Evolutionary conservation across 306 rosid species (phyloP), one percentile per base, ranked within the genome.

Genomic region (Oemleria cerasiformis): DNA sequence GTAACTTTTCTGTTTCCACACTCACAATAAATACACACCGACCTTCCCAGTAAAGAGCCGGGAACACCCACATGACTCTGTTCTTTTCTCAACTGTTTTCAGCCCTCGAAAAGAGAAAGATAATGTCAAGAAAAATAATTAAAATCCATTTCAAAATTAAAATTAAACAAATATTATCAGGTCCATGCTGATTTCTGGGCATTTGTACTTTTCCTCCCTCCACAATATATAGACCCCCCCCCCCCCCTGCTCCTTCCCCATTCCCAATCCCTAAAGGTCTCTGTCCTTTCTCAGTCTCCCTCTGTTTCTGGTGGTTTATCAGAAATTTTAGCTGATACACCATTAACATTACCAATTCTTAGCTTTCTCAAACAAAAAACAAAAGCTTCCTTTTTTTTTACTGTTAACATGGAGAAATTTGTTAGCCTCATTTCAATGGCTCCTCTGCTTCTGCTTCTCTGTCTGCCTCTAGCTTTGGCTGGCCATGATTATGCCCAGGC

Each of bases 401-500:
- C 73, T 45, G 58, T n/a, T 60, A 4, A 4, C 48, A 91, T 92
- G 97, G 84, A 63, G 63, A 88, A 77, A 67, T 58, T 84, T 61
- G 72, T 17, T 40, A 83, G 79, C 17, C 75, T 79, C 43, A 50
- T 82, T 77, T 57, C 64, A 42, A 44, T 89, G 72, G 77, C 74
- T 50, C 65, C 86, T 55, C 25, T 91, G 78, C 19, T 84, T 69
- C 66, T 90, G 19, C 50, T 81, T 45, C 48, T 91, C 2, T 69
- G 81, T 3, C 45, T 88, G 36, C 78, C 86, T 48, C 56, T 78
- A 16, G 80, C 86, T 53, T 48, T 72, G 2, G 95, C 86, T 40
- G 94, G 84, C 21, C 96, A 94, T 79, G 97, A 94, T 84, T 94
- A 94, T 5, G 88, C 84, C 20, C 87, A 86, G 72, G 99, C 99